These are phyloP conservation scores for Albugo laibachii DNA, from an alignment of 352 stramenopile genomes.

Conservation along the genomic window DNA sequence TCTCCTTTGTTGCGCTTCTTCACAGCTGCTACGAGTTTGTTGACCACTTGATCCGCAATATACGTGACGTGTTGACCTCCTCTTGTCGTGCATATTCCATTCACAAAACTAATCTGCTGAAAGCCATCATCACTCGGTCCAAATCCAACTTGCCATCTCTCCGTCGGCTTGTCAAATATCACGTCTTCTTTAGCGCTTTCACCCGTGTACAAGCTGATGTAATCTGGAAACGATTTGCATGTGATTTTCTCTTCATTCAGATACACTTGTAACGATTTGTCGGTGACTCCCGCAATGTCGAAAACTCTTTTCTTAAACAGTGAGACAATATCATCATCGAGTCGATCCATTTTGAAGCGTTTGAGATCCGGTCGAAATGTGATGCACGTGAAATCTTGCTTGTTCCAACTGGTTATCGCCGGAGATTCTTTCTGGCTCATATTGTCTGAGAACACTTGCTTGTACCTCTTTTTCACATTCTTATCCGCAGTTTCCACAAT, in stretches of 20 bases:
- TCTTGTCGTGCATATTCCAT: conserved; percentile 92
- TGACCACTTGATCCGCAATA: conserved; percentile 79
- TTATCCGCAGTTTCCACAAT: conserved; percentile 94
- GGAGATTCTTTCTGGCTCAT: conserved; percentile 85
- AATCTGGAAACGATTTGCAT: conserved; percentile 88
- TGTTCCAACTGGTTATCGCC: conserved; percentile 65
- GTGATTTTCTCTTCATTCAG: conserved; percentile 87
- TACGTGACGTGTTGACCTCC: conserved; percentile 92
- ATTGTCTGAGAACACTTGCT: conserved; percentile 81
- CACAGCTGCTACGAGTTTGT: conserved; percentile 75
- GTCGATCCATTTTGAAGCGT: conserved; percentile 80
- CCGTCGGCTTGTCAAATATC: conserved; percentile 86
- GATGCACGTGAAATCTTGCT: conserved; percentile 88
- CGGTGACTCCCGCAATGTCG: conserved; percentile 92
- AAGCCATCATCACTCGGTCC: conserved; percentile 84
- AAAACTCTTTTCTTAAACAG: conserved; percentile 95
- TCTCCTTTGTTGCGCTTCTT: conserved; percentile 90
- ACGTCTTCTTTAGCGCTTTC: conserved; percentile 22
- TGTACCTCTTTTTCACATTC: conserved; percentile 85
- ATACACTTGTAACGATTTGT: conserved; percentile 89
- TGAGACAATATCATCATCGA: conserved; percentile 87
- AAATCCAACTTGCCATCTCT: conserved; percentile 89
- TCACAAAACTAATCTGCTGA: conserved; percentile 97
- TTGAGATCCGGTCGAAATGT: conserved; percentile 91
- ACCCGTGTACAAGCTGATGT: conserved; percentile 79